Evolutionary conservation across 2,329 filamentous ascomycete genomes (phyloP).

Genomic region (Colletotrichum sp.): DNA sequence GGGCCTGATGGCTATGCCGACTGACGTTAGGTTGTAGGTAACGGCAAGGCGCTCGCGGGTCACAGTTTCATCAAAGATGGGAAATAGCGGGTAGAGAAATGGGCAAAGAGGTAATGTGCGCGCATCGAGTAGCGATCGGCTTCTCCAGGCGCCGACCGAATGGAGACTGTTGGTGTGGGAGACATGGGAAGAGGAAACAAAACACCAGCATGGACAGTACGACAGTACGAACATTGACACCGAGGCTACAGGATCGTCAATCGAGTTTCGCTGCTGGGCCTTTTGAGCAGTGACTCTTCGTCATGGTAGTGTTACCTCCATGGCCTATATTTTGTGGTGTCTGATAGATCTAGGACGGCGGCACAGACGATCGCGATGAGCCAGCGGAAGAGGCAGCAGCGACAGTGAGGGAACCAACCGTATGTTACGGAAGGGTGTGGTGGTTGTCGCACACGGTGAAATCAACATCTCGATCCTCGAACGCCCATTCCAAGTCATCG

Average conservation of each 20-base stretch:
- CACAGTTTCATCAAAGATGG: slow-evolving; percentile 4
- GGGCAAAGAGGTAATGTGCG: background rate
- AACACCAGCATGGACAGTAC: background rate
- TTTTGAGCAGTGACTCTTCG: background rate
- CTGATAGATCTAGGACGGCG: background rate
- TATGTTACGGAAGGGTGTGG: slow-evolving; percentile 11
- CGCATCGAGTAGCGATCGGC: background rate
- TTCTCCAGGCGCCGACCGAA: background rate
- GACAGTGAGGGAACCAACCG: background rate
- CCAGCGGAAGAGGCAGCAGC: background rate
- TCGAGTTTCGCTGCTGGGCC: background rate
- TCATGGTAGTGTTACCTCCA: background rate
- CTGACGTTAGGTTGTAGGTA: background rate
- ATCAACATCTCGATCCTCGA: slow-evolving; percentile 21
- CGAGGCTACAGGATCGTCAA: background rate
- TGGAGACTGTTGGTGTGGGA: slow-evolving; percentile 10
- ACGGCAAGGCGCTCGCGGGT: background rate
- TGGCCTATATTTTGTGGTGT: background rate
- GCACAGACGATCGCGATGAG: slow-evolving; percentile 2
- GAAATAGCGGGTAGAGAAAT: background rate
- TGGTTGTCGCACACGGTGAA: background rate
- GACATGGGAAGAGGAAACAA: slow-evolving; percentile 9
- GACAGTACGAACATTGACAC: background rate
- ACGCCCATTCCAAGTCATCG: slow-evolving; percentile 21
- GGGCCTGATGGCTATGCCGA: background rate